Percentiles rank a stretch among this genome's conserved stretches.
Evolutionary conservation across 1,284 basidiomycete species (phyloP).

Genomic region (Termitomyces sp.): DNA sequence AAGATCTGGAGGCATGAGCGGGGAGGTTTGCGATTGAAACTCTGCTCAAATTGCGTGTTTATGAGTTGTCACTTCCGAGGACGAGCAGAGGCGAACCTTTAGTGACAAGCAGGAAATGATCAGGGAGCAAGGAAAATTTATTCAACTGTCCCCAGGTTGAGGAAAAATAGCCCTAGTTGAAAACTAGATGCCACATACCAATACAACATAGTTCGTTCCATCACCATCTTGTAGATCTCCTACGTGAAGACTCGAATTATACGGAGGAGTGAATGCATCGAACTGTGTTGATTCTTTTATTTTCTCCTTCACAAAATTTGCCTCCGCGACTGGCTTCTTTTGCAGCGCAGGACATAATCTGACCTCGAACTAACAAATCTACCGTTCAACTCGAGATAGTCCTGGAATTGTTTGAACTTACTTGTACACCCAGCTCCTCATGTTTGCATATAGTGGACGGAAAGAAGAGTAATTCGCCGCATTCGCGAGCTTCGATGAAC

Average conservation of each 20-base stretch:
- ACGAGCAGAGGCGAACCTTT: slow-evolving; percentile 47
- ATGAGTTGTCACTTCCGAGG: background rate
- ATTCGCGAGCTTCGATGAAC: slow-evolving; percentile 58
- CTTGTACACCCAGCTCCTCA: slow-evolving; percentile 58
- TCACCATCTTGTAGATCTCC: slow-evolving; percentile 67
- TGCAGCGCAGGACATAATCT: slow-evolving; percentile 77
- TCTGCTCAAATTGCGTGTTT: slow-evolving; percentile 34
- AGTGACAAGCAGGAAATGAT: slow-evolving; percentile 78
- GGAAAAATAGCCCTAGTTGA: background rate
- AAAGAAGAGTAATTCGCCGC: slow-evolving; percentile 74
- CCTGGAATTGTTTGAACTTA: slow-evolving; percentile 24
- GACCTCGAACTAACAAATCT: slow-evolving; percentile 64
- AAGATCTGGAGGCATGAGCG: slow-evolving; percentile 73
- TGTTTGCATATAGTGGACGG: slow-evolving; percentile 62
- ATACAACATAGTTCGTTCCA: slow-evolving; percentile 61
- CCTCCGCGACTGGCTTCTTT: slow-evolving; percentile 51
- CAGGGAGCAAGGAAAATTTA: slow-evolving; percentile 78
- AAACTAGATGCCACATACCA: slow-evolving; percentile 35
- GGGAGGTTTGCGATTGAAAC: slow-evolving; percentile 70
- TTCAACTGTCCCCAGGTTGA: slow-evolving; percentile 51
- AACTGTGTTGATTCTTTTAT: slow-evolving; percentile 27
- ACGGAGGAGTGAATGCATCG: slow-evolving; percentile 81
- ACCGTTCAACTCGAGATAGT: slow-evolving; percentile 1
- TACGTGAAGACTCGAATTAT: slow-evolving; percentile 66
- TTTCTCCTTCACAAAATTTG: slow-evolving; percentile 21